Conservation (phyloP, 1,139 yeast genomes). For the Geotrichum citri-aurantii region DNA sequence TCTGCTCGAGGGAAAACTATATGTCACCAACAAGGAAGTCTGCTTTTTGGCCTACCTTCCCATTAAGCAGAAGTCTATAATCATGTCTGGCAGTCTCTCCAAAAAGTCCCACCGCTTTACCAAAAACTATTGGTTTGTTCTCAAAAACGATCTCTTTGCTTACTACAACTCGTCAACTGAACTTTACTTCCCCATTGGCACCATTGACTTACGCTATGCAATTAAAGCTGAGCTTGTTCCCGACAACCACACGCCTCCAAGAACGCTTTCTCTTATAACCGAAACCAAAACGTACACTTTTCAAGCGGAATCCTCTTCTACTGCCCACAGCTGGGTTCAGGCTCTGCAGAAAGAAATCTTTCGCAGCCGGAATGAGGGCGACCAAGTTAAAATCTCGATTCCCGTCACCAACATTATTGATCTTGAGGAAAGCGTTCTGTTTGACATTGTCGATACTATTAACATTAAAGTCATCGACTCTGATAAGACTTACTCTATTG, state of each 20-base stretch:
- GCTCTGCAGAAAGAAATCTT: conserved; percentile 70
- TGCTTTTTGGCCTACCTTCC: conserved; percentile 84
- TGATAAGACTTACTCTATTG: conserved; percentile 49
- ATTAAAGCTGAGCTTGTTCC: conserved; percentile 49
- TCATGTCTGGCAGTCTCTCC: conserved; percentile 46
- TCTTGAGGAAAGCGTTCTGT: conserved; percentile 47
- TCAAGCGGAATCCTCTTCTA: conserved; percentile 62
- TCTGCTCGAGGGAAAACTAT: conserved; percentile 76
- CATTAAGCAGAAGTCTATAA: conserved; percentile 35
- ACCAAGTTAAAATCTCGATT: conserved; percentile 69
- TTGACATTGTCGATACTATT: conserved; percentile 47
- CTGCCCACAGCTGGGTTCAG: conserved; percentile 79
- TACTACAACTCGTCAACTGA: conserved; percentile 70
- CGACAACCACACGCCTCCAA: conserved; percentile 26
- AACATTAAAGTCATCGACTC: conserved; percentile 47
- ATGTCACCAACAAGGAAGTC: conserved; percentile 58
- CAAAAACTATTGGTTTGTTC: conserved; percentile 67
- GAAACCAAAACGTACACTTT: conserved; percentile 57
- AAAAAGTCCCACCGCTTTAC: conserved; percentile 29
- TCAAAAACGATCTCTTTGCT: conserved; percentile 63
- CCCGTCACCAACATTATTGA: conserved; percentile 68
- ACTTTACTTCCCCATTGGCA: conserved; percentile 71
- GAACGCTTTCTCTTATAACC: conserved; percentile 40
- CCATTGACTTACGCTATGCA: conserved; percentile 67
- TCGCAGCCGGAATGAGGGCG: conserved; percentile 61